Base-by-base conservation (phyloP, 306 rosid species). In the Prinsepia uniflora region DNA sequence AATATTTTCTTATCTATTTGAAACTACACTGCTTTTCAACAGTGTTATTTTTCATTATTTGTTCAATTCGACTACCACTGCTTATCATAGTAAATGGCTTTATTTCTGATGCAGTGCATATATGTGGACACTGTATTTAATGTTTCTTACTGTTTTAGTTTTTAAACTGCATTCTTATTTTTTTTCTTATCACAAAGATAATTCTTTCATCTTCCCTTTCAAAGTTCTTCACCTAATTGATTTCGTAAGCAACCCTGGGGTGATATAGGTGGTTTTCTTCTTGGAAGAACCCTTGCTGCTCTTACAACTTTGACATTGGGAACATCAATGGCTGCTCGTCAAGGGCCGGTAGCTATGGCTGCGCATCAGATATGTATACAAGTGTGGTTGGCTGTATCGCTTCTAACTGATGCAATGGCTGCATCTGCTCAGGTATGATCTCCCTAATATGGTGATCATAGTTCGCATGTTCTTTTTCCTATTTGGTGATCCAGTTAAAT, bases 301-400 rank as follows among this genome's bases (percentile, higher is more conserved):
- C 85, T 91, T 72, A 50, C 87, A 15, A 94, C 99, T 72, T 74
- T 89, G 74, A 91, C 99, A 72, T 62, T 94, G 83, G 99, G 95
- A 57, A 94, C 99, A 71, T 84, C 96, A 77, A 83, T 94, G 96
- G 99, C 96, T 78, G 96, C 97, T 65, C 92, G 92, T 63, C 91
- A 89, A 83, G 99, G 99, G 73, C 96, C 99, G 5, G 92, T 87
- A 50, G 96, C 95, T 65, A 89, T 94, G 99, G 99, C 99, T 80
- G 97, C 95, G 76, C 97, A 94, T 88, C 99, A 94, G 84, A 89
- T 94, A 84, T 94, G 95, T 18, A 76, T 94, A 84, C 99, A 94
- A 86, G 97, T 94, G 14, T 94, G 99, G 99, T 78, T 91, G 81
- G 97, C 99, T 7, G 97, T 94, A 60, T 94, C 99, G 43, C 99